phyloP scores from a whole-genome alignment of 345 rosid species.

The Kandelia obovata region DNA sequence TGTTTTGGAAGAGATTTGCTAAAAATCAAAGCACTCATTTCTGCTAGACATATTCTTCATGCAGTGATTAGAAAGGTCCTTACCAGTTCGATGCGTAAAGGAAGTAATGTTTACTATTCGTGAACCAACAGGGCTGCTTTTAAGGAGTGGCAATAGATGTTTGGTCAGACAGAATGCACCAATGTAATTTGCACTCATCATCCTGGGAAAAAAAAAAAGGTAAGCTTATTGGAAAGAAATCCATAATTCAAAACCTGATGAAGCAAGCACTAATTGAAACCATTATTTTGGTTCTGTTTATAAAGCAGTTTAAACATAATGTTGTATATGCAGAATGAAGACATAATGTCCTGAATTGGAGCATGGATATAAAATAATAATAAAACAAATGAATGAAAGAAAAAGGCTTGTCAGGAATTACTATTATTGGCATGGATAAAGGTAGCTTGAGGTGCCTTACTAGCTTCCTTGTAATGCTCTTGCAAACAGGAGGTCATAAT shows the following conservation, averaged over 20 bases:
- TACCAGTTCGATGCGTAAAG: constrained; percentile 81
- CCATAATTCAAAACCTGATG: not conserved
- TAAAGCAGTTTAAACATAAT: not conserved
- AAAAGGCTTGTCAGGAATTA: too few species aligned
- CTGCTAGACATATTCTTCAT: not conserved
- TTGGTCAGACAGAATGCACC: constrained; percentile 73
- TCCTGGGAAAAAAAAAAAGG: constrained; percentile 41
- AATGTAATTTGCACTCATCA: constrained; percentile 78
- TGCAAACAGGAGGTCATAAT: too few species aligned
- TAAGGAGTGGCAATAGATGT: constrained; percentile 72
- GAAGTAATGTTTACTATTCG: constrained; percentile 88
- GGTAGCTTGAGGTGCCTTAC: too few species aligned
- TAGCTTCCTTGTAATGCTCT: too few species aligned
- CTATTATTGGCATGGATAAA: too few species aligned
- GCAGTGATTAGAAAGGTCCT: constrained; percentile 6
- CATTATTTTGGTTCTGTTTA: not conserved
- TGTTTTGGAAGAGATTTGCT: not conserved
- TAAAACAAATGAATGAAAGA: too few species aligned
- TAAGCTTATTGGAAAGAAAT: not conserved
- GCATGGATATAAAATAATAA: too few species aligned
- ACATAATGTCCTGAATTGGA: too few species aligned
- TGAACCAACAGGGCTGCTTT: constrained; percentile 69
- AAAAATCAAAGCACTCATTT: constrained; percentile 7
- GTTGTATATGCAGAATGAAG: too few species aligned
- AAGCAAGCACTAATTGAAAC: not conserved